Base-by-base conservation (phyloP, 2,329 filamentous ascomycete species). In the Septoria linicola region DNA sequence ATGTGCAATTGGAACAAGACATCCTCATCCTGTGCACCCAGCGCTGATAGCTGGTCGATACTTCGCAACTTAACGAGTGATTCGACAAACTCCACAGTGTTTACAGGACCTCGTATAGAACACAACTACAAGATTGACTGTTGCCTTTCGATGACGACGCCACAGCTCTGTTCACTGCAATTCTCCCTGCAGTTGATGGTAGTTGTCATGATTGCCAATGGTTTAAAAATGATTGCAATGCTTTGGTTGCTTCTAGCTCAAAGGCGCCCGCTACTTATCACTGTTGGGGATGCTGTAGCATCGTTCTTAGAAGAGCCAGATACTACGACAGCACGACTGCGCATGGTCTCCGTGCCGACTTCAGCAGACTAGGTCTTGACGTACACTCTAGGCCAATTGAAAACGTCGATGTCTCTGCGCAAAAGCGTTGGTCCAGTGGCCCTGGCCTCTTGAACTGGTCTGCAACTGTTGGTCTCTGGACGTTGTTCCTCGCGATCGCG, bases 261-360 rank as follows among this genome's bases (percentile, higher is more conserved):
- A 10, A 1, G 30, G 4, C 16, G 34, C 5, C 27, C 13, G n/a
- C 8, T 8, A 1, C 11, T 49, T 1, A 48, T 55, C 10, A 58
- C 54, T 2, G 37, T 59, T n/a, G 56, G 53, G 1, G 56, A 59
- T 32, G 41, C 48, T 13, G 41, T 59, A 13, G 41, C 41, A 5
- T 47, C 40, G 10, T 54, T 41, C 16, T 21, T 57, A 11, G n/a
- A 42, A 0, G 14, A 45, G 4, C 25, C 19, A 5, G 49, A 51
- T 27, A 23, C 41, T 10, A 27, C 45, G 2, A 62, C 58, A 4
- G 53, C 44, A 43, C 56, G 52, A 16, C 20, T 56, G 3, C 60
- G 59, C 20, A 37, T 41, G 21, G 20, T 51, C 11, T 23, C 32
- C 19, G n/a, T 2, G 19, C 14, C 3, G 19, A 10, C 8, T 20